Evolutionary conservation across 2,329 filamentous ascomycete genomes (phyloP), one percentile per base, ranked within the genome.

Genomic region (Ceratocystis cubensis): DNA sequence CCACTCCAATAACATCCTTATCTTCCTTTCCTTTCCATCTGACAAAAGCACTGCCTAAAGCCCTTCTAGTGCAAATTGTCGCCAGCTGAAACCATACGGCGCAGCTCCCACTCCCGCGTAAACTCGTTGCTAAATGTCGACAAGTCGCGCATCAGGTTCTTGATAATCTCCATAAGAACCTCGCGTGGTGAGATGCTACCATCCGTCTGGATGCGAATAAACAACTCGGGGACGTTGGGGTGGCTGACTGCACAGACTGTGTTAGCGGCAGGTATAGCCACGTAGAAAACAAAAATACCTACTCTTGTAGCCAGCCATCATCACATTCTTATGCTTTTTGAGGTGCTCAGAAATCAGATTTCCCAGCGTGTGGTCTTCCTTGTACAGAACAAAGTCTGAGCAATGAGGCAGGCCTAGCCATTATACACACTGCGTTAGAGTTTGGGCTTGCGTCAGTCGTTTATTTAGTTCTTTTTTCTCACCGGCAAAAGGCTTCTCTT

Each of bases 361-460:
- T 72, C 88, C 94, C 30, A 99, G 84, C 0, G 93, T 96, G 78
- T 96, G 93, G 72, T 99, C 94, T 76, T 99, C 94, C 76, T 96
- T 97, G 77, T 91, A 90, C 77, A 99, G 86, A 68, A 90, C 86
- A 79, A 99, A 99, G 76, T 96, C 89, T 8, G 91, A 89, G n/a
- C 89, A 91, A 75, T 96, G 96, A 25, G 93, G 90, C 74, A 96
- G 91, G 73, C 91, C 91, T 94, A 48, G 13, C 25, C 8, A 37
- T 28, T 22, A n/a, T 48, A 64, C 10, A 33, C 17, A 17, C 20
- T 17, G 8, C 53, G 20, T 48, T 37, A 41, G 41, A 17, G 20
- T 17, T 4, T 28, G 44, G 0, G 20, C 25, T 6, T 45, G 3
- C 7, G 62, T 13, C 28, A 20, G 22, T 46, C 41, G 15, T 59